phyloP scores from a whole-genome alignment of 2,329 filamentous ascomycete species.

The Pseudogymnoascus sp. region DNA sequence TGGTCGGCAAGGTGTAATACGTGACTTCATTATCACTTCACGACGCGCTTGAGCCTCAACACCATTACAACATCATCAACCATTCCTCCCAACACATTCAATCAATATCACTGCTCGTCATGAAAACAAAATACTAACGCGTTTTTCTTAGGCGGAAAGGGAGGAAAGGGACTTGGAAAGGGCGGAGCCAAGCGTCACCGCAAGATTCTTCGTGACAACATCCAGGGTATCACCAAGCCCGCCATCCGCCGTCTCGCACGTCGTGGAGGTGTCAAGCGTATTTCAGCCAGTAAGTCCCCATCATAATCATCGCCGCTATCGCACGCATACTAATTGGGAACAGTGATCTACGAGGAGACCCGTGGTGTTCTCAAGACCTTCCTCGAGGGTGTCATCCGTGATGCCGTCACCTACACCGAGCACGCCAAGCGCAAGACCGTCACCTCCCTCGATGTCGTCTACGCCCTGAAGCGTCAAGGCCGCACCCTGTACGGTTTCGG shows the following conservation, averaged over 20 bases:
- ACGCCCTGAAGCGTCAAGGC: conserved; percentile 58
- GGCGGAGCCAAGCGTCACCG: conserved; percentile 97
- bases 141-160: conserved; percentile 67
- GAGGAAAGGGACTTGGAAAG: conserved; percentile 97
- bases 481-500: conserved; percentile 63
- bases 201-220: conserved; percentile 99
- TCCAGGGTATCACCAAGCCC: conserved; percentile 98
- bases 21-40: conserved; percentile 13
- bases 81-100: conserved; percentile 14
- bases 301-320: not conserved
- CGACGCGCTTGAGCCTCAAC: conserved; percentile 16
- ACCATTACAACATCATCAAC: conserved; percentile 17
- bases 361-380: conserved; percentile 78
- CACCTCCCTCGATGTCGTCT: conserved; percentile 58
- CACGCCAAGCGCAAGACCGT: conserved; percentile 74
- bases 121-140: conserved; percentile 37
- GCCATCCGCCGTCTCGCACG: conserved; percentile 96
- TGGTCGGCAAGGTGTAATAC: conserved; percentile 17
- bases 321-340: conserved; percentile 16
- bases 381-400: conserved; percentile 74
- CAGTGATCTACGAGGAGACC: conserved; percentile 78
- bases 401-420: conserved; percentile 75
- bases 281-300: conserved; percentile 70
- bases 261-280: conserved; percentile 99
- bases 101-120: conserved; percentile 15